phyloP scores from a whole-genome alignment of 495 filamentous ascomycete genomes.

The Penicillium paradoxum region DNA sequence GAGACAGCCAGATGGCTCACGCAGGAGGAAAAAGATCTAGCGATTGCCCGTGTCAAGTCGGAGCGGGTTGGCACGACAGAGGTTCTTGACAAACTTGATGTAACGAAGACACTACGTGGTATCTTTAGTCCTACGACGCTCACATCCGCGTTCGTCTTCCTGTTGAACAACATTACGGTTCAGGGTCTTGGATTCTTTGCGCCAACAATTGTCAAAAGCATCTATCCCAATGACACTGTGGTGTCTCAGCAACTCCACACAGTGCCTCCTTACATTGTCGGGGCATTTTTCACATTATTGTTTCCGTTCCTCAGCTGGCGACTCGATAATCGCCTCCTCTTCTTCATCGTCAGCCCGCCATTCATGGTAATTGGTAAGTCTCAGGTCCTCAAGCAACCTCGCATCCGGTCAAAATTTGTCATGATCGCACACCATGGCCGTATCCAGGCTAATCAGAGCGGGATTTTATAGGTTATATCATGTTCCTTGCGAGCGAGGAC shows the following conservation, averaged over 20 bases:
- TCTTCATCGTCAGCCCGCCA: slow-evolving; percentile 43
- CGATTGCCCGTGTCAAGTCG: slow-evolving; percentile 54
- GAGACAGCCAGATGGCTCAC: slow-evolving; percentile 60
- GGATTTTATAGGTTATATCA: slow-evolving; percentile 49
- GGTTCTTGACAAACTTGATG: slow-evolving; percentile 50
- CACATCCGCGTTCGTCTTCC: slow-evolving; percentile 43
- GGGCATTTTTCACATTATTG: slow-evolving; percentile 59
- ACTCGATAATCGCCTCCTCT: slow-evolving; percentile 47
- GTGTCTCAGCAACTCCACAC: slow-evolving; percentile 61
- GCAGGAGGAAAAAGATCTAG: slow-evolving; percentile 60
- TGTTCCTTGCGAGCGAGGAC: slow-evolving; percentile 58
- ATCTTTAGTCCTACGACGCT: slow-evolving; percentile 50
- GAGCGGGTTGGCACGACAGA: slow-evolving; percentile 63
- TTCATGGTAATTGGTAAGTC: slow-evolving; percentile 52
- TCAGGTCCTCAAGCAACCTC: background rate
- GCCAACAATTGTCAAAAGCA: slow-evolving; percentile 64
- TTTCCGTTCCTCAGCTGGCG: slow-evolving; percentile 58
- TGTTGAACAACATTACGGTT: slow-evolving; percentile 53
- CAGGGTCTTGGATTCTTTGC: slow-evolving; percentile 63
- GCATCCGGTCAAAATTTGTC: background rate
- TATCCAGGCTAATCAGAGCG: background rate
- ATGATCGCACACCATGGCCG: background rate
- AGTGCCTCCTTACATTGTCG: slow-evolving; percentile 67
- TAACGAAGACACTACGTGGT: slow-evolving; percentile 39
- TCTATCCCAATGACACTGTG: slow-evolving; percentile 50